phyloP scores from a whole-genome alignment of 2,329 filamentous ascomycete species.

The Clonostachys rhizophaga region DNA sequence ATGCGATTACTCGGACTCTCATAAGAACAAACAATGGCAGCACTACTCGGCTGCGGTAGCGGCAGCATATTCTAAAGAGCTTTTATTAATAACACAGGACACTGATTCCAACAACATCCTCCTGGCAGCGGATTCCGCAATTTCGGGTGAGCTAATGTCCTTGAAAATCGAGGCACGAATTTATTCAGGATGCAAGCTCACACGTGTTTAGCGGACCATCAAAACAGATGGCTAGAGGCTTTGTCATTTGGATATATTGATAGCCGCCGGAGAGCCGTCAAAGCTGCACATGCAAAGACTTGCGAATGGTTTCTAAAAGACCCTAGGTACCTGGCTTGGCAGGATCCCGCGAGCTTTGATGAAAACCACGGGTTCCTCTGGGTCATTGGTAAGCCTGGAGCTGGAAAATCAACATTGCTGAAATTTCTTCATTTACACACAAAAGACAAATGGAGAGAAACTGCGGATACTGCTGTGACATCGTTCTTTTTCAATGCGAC shows the following conservation, averaged over 20 bases:
- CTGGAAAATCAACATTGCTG: conserved; percentile 41
- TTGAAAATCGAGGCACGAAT: too few species aligned
- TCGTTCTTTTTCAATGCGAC: conserved; percentile 21
- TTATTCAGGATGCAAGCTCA: too few species aligned
- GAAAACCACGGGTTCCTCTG: conserved; percentile 34
- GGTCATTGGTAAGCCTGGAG: conserved; percentile 40
- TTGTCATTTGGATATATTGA: not conserved
- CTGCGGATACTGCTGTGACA: conserved; percentile 30
- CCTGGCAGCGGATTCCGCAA: too few species aligned
- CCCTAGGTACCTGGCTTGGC: conserved; percentile 27
- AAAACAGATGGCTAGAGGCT: not conserved
- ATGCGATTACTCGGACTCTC: conserved; percentile 22
- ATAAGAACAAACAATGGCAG: conserved; percentile 19
- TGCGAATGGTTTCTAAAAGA: conserved; percentile 32
- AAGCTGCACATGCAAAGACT: conserved; percentile 25
- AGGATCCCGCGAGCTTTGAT: conserved; percentile 12
- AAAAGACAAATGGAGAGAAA: conserved; percentile 24
- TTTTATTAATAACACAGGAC: not conserved
- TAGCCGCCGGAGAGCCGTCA: conserved; percentile 13
- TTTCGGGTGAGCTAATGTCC: too few species aligned
- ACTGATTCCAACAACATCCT: too few species aligned
- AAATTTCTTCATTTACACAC: conserved; percentile 24
- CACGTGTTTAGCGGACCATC: too few species aligned
- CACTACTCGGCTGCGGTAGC: conserved; percentile 13
- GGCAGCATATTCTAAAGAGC: conserved; percentile 14